Base-by-base conservation (phyloP, 1,284 basidiomycete genomes). In the Xerocomus alliaceus region DNA sequence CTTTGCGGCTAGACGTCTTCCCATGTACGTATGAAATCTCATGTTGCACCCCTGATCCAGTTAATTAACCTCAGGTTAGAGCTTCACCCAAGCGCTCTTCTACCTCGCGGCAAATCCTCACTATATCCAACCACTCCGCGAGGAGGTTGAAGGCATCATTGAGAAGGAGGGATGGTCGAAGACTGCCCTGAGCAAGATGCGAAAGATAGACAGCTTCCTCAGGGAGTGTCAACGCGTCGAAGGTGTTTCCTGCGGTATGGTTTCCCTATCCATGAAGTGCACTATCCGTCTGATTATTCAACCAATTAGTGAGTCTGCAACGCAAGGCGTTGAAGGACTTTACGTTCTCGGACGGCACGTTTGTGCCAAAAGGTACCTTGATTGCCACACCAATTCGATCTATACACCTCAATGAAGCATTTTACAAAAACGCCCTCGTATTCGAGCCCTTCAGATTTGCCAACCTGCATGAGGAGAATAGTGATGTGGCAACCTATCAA, bases 281-380 rank as follows among this genome's bases (percentile, higher is more conserved):
- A n/a, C n/a, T n/a, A 5, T 11, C 15, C 22, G 24, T 5, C 29
- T 61, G 26, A 44, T 47, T 26, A 29, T 13, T 22, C n/a, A 5
- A 3, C 15, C 17, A 20, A 29, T 26, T 11, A 81, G 79, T 75
- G 22, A 58, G 54, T 28, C 39, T 41, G 17, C 22, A 18, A 20
- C 39, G 39, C 18, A 41, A 41, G 39, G 39, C 39, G 20, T 10
- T 41, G 20, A 71, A 75, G 45, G 76, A 78, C 8, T 78, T 74
- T 60, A 78, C 72, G 0, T 78, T 83, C 59, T 78, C 78, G 4
- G 77, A 83, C 52, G 82, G 82, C 1, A 78, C 77, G 1, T 65
- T 71, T 18, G 48, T 84, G 10, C 82, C 81, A 1, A 68, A 73
- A 34, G 81, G 81, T 9, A 61, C 71, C 0, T 41, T 58, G n/a